Conservation (phyloP, 306 rosid genomes). For the Lathyrus sativus region DNA sequence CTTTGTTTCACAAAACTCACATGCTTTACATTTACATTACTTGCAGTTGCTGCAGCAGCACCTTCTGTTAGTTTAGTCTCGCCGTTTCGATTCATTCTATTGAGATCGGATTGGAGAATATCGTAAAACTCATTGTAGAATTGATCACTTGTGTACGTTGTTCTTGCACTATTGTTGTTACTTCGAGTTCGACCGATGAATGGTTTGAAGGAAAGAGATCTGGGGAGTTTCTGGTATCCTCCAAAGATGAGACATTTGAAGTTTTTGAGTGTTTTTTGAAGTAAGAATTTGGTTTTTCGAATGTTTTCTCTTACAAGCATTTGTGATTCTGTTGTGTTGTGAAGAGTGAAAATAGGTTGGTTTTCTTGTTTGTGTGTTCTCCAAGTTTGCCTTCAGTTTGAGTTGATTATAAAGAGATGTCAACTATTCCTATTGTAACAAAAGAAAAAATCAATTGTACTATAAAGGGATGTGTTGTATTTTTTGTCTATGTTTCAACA, state of each 20-base stretch:
- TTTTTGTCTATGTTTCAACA: constrained; percentile 46
- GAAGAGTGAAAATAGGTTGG: constrained; percentile 18
- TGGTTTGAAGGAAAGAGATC: constrained; percentile 62
- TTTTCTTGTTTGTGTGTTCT: constrained; percentile 37
- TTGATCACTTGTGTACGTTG: constrained; percentile 53
- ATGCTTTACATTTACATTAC: constrained; percentile 38
- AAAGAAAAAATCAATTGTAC: constrained; percentile 48
- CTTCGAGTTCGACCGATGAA: constrained; percentile 50
- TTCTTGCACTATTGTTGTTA: constrained; percentile 35
- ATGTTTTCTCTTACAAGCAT: constrained; percentile 77
- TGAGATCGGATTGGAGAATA: constrained; percentile 64
- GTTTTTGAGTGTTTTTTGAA: constrained; percentile 51
- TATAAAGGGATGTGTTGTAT: constrained; percentile 34
- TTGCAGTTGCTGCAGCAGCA: constrained; percentile 20
- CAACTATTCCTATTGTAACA: constrained; percentile 47
- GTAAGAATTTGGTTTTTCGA: constrained; percentile 49
- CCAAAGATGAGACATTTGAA: constrained; percentile 60
- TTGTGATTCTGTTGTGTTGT: constrained; percentile 40
- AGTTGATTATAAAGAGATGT: constrained; percentile 36
- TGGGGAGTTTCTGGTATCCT: constrained; percentile 68
- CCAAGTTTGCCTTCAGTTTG: constrained; percentile 42
- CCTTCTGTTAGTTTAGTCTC: constrained; percentile 32
- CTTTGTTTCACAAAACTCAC: constrained; percentile 39
- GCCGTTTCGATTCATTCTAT: constrained; percentile 43
- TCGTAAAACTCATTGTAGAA: constrained; percentile 71